A percentile compares a stretch with the other conserved stretches of the same genome.
These are phyloP conservation scores for Poteriospumella lacustris DNA, from an alignment of 108 stramenopile genomes.

Conservation along the genomic window DNA sequence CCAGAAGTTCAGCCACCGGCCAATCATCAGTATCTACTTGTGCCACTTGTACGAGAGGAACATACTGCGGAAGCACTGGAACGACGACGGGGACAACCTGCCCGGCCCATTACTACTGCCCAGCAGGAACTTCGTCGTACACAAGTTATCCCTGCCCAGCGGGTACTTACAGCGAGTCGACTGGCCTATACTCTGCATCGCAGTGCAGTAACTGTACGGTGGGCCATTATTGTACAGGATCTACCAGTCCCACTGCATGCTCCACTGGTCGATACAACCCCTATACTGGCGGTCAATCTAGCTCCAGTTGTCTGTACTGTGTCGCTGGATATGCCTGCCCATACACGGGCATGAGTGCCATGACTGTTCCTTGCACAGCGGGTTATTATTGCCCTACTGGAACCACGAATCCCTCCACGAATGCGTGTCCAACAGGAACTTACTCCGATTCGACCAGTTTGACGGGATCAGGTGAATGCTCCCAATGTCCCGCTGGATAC, in stretches of 20 bases:
- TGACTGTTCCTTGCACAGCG: slow-evolving; percentile 24
- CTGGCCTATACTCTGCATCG: too few relatives aligned
- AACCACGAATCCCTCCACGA: background rate
- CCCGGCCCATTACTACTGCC: slow-evolving; percentile 32
- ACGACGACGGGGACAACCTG: too few relatives aligned
- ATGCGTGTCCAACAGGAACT: background rate
- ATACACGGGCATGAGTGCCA: background rate
- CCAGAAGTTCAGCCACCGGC: too few relatives aligned
- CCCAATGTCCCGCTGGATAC: background rate
- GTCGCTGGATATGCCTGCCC: slow-evolving; percentile 16
- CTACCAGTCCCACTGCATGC: slow-evolving; percentile 5
- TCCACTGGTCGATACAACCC: slow-evolving; percentile 22
- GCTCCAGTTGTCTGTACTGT: background rate
- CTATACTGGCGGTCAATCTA: background rate
- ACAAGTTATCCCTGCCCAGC: background rate
- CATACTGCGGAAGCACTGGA: too few relatives aligned
- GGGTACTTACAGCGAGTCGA: slow-evolving; percentile 23
- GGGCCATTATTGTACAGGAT: background rate
- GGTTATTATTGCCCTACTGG: slow-evolving; percentile 51
- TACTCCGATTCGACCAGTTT: background rate
- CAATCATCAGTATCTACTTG: too few relatives aligned
- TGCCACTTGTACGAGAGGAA: too few relatives aligned
- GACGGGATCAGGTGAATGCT: background rate
- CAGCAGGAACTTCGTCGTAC: background rate
- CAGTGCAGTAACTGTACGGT: too few relatives aligned